Evolutionary conservation across 306 rosid genomes (phyloP), one percentile per base, ranked within the genome.

Genomic region (Abrus precatorius): DNA sequence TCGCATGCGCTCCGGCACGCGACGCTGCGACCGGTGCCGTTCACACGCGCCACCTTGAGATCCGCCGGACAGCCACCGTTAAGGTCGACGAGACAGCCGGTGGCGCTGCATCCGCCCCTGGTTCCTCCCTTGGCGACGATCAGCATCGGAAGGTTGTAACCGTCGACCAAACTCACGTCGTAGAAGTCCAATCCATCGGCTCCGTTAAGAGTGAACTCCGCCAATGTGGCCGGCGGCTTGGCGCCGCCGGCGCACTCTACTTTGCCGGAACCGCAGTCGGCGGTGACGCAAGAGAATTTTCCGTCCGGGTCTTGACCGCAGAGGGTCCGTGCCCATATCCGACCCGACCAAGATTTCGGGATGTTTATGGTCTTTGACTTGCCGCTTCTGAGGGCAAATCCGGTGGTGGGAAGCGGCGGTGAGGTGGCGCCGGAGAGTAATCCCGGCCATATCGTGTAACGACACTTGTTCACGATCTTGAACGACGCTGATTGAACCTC

Each of bases 1-100:
- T 95, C 98, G 28, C 98, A 95, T 91, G 98, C 98, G 90, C 98
- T 95, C 75, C 91, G 84, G 34, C 98, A 95, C 27, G 98, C 98
- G 64, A 94, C 90, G 50, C 80, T 52, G 0, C 80, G 73, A 59
- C 89, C 53, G 1, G 77, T 53, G 33, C 82, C 85, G 30, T 78
- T 72, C 6, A 2, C 85, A 75, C 91, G 86, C 57, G 92, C 88
- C 57, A 95, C 88, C 76, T 75, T 80, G 2, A 92, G 85, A 41
- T 78, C 91, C 74, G 5, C 11, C 8, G 97, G 97, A 12, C 98
- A 95, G 5, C 80, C 90, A 9, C 91, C 89, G 90, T 95, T 95
- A 14, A 95, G 65, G 74, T 95, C 97, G 38, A 95, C 91, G 33
- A 95, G 70, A 41, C 98, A 95, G 0, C 98, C 98, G 4, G 98